Conservation (phyloP, 1,139 yeast species). For the Zygotorulaspora mrakii region DNA sequence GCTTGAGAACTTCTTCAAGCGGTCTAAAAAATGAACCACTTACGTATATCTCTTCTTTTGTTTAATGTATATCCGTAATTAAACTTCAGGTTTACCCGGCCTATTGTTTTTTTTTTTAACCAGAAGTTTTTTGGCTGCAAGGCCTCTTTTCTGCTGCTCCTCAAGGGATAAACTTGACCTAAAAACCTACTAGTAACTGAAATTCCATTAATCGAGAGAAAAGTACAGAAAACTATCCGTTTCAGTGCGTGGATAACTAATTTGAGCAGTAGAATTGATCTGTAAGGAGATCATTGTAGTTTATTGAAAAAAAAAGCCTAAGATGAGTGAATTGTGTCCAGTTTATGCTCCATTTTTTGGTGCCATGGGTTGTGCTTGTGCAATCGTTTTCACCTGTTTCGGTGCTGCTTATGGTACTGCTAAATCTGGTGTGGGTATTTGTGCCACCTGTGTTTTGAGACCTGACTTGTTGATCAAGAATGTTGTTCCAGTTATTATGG, state of each 20-base stretch:
- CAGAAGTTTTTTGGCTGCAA: slow-evolving; percentile 12
- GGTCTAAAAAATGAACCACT: slow-evolving; percentile 9
- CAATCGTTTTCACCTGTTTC: slow-evolving; percentile 95
- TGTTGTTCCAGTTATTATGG: slow-evolving; percentile 97
- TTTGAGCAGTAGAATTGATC: slow-evolving; percentile 1
- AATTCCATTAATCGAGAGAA: neutral
- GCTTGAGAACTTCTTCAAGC: slow-evolving; percentile 33
- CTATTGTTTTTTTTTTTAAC: slow-evolving; percentile 7
- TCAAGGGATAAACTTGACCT: slow-evolving; percentile 11
- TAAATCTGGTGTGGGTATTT: slow-evolving; percentile 98
- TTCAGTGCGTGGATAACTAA: slow-evolving; percentile 5
- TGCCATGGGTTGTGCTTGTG: slow-evolving; percentile 98
- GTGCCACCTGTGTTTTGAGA: slow-evolving; percentile 96
- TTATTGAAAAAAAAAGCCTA: slow-evolving; percentile 8
- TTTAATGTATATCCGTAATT: no score
- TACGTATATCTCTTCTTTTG: no score
- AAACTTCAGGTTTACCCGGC: slow-evolving; percentile 19
- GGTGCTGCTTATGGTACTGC: slow-evolving; percentile 99
- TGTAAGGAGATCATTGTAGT: slow-evolving; percentile 2
- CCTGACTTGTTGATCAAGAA: slow-evolving; percentile 90
- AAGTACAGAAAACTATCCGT: slow-evolving; percentile 1
- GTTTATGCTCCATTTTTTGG: slow-evolving; percentile 77
- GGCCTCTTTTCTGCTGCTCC: slow-evolving; percentile 9
- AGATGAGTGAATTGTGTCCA: slow-evolving; percentile 39
- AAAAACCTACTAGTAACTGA: neutral